Conservation (phyloP, 2,329 filamentous ascomycete genomes). For the Camptophora hylomeconis region DNA sequence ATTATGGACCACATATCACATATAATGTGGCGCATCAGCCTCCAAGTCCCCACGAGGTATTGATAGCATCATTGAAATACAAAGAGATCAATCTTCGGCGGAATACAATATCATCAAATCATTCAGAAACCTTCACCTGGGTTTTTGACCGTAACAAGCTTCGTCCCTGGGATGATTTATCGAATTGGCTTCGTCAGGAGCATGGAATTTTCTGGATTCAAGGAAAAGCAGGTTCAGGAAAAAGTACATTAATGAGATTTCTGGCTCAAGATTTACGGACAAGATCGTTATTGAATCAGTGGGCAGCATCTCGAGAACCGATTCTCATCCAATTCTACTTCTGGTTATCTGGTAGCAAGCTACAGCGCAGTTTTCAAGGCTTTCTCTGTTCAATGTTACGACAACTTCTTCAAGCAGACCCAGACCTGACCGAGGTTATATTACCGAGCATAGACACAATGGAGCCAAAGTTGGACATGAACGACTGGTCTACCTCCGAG, state of each 20-base stretch:
- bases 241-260: slow-evolving; percentile 8
- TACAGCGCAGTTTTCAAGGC: slow-evolving; percentile 4
- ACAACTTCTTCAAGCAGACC: not conserved
- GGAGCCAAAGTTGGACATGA: not conserved
- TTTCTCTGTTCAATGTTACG: slow-evolving; percentile 3
- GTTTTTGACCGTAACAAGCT: too few species aligned
- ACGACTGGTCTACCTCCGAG: slow-evolving; percentile 3
- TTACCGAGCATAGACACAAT: not conserved
- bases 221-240: slow-evolving; percentile 8
- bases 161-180: not conserved
- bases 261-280: not conserved
- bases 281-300: not conserved
- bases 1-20: too few species aligned
- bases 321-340: slow-evolving; percentile 3
- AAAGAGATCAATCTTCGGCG: not conserved
- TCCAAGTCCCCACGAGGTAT: too few species aligned
- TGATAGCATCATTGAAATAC: not conserved
- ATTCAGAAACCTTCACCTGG: slow-evolving; percentile 7
- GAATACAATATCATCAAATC: not conserved
- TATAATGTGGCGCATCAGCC: too few species aligned
- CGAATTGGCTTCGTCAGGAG: not conserved
- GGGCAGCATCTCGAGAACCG: slow-evolving; percentile 1
- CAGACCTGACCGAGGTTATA: not conserved
- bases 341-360: slow-evolving; percentile 3
- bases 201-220: slow-evolving; percentile 2